These are phyloP conservation scores for Crataegus laevigata DNA, from an alignment of 306 rosid species.

Conservation along the genomic window DNA sequence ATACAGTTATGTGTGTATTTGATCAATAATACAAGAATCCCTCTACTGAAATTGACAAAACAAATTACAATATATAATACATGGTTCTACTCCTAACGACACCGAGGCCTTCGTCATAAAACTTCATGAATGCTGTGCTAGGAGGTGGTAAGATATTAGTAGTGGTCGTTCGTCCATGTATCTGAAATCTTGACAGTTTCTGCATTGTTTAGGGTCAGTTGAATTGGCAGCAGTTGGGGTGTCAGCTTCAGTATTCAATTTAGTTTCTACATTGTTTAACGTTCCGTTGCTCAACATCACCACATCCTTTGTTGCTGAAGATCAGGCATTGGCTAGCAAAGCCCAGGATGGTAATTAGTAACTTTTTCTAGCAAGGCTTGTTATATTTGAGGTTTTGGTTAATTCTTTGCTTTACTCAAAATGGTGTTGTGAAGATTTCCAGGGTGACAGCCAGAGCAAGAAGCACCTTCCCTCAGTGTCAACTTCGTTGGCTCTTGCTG, in stretches of 20 bases:
- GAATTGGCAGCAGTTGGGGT: conserved; percentile 96
- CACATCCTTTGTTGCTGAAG: conserved; percentile 94
- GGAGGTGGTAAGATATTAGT: not conserved
- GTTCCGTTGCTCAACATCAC: conserved; percentile 77
- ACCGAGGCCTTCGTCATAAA: too few relatives aligned
- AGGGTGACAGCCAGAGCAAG: conserved; percentile 35
- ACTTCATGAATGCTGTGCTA: not conserved
- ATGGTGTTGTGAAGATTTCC: conserved; percentile 25
- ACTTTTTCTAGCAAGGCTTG: not conserved
- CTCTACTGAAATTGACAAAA: not conserved
- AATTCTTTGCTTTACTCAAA: not conserved
- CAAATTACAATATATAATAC: too few relatives aligned
- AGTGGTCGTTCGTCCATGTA: not conserved
- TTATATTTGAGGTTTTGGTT: not conserved
- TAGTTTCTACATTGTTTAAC: conserved; percentile 77
- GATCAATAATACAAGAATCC: not conserved
- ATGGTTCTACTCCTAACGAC: not conserved
- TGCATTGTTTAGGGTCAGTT: conserved; percentile 54
- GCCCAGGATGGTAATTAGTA: conserved; percentile 31
- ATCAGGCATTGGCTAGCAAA: conserved; percentile 48
- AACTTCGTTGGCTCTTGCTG: conserved; percentile 75
- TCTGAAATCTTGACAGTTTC: not conserved
- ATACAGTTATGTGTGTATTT: not conserved
- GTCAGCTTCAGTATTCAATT: conserved; percentile 74
- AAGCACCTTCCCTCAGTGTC: conserved; percentile 71